Evolutionary conservation across 129 eudicot species (phyloP).

Genomic region (Cynara cardunculus): DNA sequence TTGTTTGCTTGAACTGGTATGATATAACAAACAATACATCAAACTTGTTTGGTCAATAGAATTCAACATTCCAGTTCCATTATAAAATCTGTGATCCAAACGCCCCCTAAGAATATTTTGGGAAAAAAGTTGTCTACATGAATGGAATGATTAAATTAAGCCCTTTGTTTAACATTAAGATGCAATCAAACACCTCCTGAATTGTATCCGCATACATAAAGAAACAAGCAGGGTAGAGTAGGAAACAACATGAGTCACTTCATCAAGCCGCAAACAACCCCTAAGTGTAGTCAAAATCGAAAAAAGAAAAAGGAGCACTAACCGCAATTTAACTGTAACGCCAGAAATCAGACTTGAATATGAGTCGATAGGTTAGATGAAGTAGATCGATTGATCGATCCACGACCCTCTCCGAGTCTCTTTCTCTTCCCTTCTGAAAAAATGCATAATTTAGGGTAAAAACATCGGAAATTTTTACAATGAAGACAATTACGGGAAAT

Average conservation of each 20-base stretch:
- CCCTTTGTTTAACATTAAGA: background rate
- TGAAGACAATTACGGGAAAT: background rate
- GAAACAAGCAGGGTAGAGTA: background rate
- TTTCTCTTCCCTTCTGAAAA: background rate
- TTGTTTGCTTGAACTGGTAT: background rate
- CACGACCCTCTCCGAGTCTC: slow-evolving; percentile 6
- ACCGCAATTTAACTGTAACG: slow-evolving; percentile 3
- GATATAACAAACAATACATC: background rate
- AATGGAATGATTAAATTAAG: background rate
- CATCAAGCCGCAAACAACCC: background rate
- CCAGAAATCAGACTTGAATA: background rate
- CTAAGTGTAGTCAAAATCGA: background rate
- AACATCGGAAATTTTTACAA: background rate
- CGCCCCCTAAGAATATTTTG: too few species aligned
- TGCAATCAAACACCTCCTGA: background rate
- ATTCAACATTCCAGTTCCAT: too few species aligned
- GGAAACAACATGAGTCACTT: background rate
- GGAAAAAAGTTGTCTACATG: background rate
- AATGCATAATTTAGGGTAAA: slow-evolving; percentile 12
- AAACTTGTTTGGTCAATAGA: too few species aligned
- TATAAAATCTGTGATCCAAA: too few species aligned
- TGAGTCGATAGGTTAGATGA: background rate
- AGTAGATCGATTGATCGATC: slow-evolving; percentile 22
- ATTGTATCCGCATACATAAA: background rate
- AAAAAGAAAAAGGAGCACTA: background rate